Conservation (phyloP, 106 monocot species). For the Dioscorea dumetorum region DNA sequence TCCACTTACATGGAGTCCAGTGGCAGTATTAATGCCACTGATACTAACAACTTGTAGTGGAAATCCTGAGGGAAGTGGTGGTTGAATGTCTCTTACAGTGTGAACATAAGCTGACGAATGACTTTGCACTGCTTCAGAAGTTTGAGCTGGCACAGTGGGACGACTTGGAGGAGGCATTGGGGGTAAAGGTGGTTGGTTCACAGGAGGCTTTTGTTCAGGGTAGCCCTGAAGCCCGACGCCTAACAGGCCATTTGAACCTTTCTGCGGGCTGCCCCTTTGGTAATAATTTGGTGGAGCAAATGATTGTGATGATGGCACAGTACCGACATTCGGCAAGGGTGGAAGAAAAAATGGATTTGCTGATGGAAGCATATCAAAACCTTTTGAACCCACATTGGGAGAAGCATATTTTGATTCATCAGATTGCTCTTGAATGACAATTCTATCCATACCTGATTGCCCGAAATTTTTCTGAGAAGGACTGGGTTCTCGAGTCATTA, state of each 20-base stretch:
- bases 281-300: constrained; percentile 24
- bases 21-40: constrained; percentile 22
- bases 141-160: constrained; percentile 25
- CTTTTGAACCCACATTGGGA: constrained; percentile 17
- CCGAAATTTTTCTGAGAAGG: constrained; percentile 30
- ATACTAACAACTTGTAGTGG: constrained; percentile 48
- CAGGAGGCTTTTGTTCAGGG: constrained; percentile 33
- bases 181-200: constrained; percentile 80
- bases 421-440: constrained; percentile 33
- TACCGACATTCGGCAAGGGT: constrained; percentile 15
- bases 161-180: constrained; percentile 69
- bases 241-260: constrained; percentile 22
- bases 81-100: constrained; percentile 41
- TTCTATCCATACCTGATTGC: constrained; percentile 8
- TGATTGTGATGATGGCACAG: constrained; percentile 20
- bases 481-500: constrained; percentile 12
- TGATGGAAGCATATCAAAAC: constrained; percentile 15
- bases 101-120: constrained; percentile 31
- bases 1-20: constrained; percentile 37
- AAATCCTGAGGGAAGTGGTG: constrained; percentile 62
- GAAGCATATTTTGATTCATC: constrained; percentile 47
- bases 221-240: constrained; percentile 40
- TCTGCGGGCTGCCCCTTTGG: constrained; percentile 35
- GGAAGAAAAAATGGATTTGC: constrained; percentile 19
- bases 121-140: constrained; percentile 29